Evolutionary conservation across 257 asterid species (phyloP), one percentile per base, ranked within the genome.

Genomic region (Rauvolfia tetraphylla): DNA sequence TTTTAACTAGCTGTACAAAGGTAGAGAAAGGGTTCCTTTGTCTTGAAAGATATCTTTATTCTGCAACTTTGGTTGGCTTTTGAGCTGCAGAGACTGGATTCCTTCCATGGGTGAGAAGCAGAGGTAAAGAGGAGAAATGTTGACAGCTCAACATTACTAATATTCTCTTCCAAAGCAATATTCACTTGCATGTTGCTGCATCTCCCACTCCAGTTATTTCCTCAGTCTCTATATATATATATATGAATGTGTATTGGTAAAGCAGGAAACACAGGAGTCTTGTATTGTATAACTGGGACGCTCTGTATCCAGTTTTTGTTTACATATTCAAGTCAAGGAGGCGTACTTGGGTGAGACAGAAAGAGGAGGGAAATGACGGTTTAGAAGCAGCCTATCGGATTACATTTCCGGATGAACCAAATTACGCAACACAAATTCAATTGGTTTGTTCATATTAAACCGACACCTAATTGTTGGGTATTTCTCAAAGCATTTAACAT

Each of bases 81-180:
- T 72, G 74, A 29, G 36, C 11, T 25, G 76, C 33, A 51, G 20
- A 33, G 51, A 39, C 66, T 68, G 69, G 90, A 93, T 93, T 86
- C 98, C 76, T 89, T 91, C 76, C 97, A 83, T 83, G 66, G 86
- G 82, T 38, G 83, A 80, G 89, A 91, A 86, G 96, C 79, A 86
- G 44, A 5, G 48, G 76, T 46, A 46, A 46, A 46, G 51, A 46
- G 51, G 51, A 46, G 51, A 67, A 31, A 68, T 72, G 70, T 65
- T 76, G 53, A 72, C 82, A 84, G 80, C 81, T 83, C 73, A 77
- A 76, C 57, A 58, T 86, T 48, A 58, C 59, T 83, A 79, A 62
- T 77, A 77, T 83, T 83, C 85, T 78, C 79, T n/a, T 42, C 70
- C 9, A 62, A 41, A 71, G 75, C 57, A 39, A 27, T 69, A 75